Base-by-base conservation (phyloP, 129 eudicot genomes). In the Erigeron canadensis region DNA sequence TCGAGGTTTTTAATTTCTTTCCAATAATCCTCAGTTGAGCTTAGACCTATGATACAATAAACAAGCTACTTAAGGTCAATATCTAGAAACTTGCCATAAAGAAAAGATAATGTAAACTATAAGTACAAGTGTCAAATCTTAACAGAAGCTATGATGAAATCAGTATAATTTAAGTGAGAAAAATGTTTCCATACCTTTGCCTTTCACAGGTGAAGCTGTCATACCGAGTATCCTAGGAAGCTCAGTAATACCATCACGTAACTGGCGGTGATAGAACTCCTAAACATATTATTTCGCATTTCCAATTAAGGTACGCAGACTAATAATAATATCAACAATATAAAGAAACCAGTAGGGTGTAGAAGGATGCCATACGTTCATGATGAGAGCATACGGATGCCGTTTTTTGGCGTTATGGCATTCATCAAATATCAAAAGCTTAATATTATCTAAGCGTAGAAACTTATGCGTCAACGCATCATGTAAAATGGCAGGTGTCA, bases 131-230 rank as follows among this genome's bases (percentile, higher is more conserved):
- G 21, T 5, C 9, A 51, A 51, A 1, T 10, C 17, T 6, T 5
- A 0, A 51, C 57, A 48, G 18, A 48, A 28, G 34, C 34, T 1
- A 28, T 28, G 34, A 28, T 28, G n/a, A n/a, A n/a, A n/a, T n/a
- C n/a, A n/a, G n/a, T n/a, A n/a, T n/a, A n/a, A n/a, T n/a, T 11
- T 66, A 48, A 67, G 22, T 6, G 12, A 43, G 17, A 41, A 2
- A 51, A n/a, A n/a, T 22, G 40, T 38, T 45, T 72, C 69, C 47
- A 63, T 45, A 83, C 94, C 97, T 90, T 90, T 95, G 10, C 96
- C 85, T 80, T 95, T 88, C 21, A 95, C 81, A 38, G 91, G 99
- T 37, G 97, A 90, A 60, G 99, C 99, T 13, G 99, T 95, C 97
- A 90, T 86, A 56, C 99, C 99, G 41, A 95, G 86, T 75, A 95